These are phyloP conservation scores for Blastobotrys aristatus DNA, from an alignment of 1,139 yeast genomes.

Conservation along the genomic window DNA sequence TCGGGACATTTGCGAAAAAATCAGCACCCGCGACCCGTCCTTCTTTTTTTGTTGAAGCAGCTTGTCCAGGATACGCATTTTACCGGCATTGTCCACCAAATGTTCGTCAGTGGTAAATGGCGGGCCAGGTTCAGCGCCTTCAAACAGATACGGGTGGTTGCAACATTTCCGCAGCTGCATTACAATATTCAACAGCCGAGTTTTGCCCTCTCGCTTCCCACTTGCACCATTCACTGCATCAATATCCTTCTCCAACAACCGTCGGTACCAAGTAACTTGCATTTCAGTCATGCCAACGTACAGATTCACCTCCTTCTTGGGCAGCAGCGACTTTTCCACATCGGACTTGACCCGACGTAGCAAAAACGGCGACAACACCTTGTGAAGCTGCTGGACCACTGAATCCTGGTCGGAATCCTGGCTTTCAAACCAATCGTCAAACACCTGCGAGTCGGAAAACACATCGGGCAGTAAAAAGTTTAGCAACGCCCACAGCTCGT, in stretches of 20 bases:
- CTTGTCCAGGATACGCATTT: conserved; percentile 83
- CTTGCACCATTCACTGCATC: conserved; percentile 95
- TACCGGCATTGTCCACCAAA: conserved; percentile 80
- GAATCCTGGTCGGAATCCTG: conserved; percentile 48
- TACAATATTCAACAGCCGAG: conserved; percentile 83
- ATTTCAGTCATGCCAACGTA: conserved; percentile 94
- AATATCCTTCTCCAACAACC: conserved; percentile 83
- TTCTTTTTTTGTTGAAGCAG: conserved; percentile 64
- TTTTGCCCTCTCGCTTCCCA: conserved; percentile 89
- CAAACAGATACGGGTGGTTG: conserved; percentile 93
- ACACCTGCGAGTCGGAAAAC: conserved; percentile 87
- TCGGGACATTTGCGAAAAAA: conserved; percentile 94
- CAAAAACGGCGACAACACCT: conserved; percentile 82
- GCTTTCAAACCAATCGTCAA: conserved; percentile 82
- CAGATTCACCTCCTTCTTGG: conserved; percentile 83
- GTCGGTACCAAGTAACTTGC: conserved; percentile 91
- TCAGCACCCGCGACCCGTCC: conserved; percentile 85
- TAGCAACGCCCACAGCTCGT: conserved; percentile 91
- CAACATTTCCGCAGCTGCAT: conserved; percentile 97
- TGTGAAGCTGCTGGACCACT: conserved; percentile 81
- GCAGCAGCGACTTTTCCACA: conserved; percentile 84
- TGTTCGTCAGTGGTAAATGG: conserved; percentile 97
- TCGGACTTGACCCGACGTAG: conserved; percentile 88
- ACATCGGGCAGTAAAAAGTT: conserved; percentile 92
- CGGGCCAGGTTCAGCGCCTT: conserved; percentile 99